Conservation (phyloP, 192 early-diverging fungal genomes). For the Linnemannia zychae region DNA sequence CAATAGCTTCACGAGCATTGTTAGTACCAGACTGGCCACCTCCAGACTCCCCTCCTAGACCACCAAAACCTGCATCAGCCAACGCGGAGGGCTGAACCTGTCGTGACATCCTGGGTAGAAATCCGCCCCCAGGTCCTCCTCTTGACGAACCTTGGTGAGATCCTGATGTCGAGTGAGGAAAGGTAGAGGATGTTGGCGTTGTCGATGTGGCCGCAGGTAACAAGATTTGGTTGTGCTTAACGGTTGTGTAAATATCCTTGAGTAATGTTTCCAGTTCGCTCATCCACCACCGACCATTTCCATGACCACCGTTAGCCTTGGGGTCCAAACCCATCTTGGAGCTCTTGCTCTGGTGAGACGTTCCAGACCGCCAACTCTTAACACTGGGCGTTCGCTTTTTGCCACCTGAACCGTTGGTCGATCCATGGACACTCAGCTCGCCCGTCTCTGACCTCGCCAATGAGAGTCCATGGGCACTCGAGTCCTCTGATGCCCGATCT, state of each 20-base stretch:
- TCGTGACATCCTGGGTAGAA: conserved; percentile 21
- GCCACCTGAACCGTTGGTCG: background rate
- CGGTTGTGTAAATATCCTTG: conserved; percentile 71
- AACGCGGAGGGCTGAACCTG: conserved; percentile 23
- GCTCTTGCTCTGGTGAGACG: conserved; percentile 19
- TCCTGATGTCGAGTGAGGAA: conserved; percentile 3
- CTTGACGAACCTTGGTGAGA: background rate
- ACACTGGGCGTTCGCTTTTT: conserved; percentile 34
- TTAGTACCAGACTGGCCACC: background rate
- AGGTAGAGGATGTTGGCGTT: conserved; percentile 3
- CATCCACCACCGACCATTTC: conserved; percentile 61
- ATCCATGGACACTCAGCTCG: conserved; percentile 23
- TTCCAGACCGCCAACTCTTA: conserved; percentile 43
- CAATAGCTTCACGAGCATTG: background rate
- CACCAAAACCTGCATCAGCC: conserved; percentile 1
- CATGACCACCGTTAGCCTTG: conserved; percentile 28
- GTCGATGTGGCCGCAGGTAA: conserved; percentile 34
- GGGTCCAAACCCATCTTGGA: conserved; percentile 22
- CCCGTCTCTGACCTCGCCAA: conserved; percentile 17
- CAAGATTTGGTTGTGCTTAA: conserved; percentile 71
- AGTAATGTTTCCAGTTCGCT: conserved; percentile 64
- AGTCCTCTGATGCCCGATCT: conserved; percentile 13
- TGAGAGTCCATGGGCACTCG: conserved; percentile 1
- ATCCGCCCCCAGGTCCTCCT: conserved; percentile 2
- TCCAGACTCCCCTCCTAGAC: conserved; percentile 16